Evolutionary conservation across 768 basidiomycete genomes (phyloP).

Genomic region (Leccinum imitatum): DNA sequence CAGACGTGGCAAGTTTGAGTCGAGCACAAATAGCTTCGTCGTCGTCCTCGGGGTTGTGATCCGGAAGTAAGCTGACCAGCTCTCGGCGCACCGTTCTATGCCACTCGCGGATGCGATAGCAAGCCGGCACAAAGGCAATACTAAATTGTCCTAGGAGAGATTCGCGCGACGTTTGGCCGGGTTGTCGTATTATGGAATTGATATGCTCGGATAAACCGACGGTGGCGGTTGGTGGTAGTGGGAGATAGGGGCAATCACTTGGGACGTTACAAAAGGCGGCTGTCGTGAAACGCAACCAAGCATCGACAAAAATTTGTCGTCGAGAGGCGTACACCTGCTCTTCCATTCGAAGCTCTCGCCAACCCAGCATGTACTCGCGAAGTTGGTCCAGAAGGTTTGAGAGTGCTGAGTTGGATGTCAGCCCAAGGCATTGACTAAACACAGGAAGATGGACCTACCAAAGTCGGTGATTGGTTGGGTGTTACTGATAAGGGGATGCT

Average conservation of each 20-base stretch:
- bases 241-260: conserved; percentile 19
- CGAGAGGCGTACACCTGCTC: conserved; percentile 29
- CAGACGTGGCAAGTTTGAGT: conserved; percentile 30
- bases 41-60: conserved; percentile 16
- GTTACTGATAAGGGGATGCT: conserved; percentile 28
- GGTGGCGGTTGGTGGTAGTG: conserved; percentile 28
- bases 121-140: conserved; percentile 16
- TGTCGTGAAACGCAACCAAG: conserved; percentile 26
- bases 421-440: not conserved
- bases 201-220: conserved; percentile 24
- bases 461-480: conserved; percentile 24
- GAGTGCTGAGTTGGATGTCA: conserved; percentile 20
- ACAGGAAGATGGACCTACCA: conserved; percentile 12
- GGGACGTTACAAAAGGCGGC: conserved; percentile 15
- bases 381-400: conserved; percentile 21
- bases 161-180: conserved; percentile 5
- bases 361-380: conserved; percentile 27
- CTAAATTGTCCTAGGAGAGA: conserved; percentile 18
- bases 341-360: conserved; percentile 33
- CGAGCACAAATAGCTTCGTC: conserved; percentile 17
- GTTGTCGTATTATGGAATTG: conserved; percentile 28
- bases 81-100: conserved; percentile 27
- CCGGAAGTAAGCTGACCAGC: conserved; percentile 29
- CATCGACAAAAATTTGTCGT: conserved; percentile 26
- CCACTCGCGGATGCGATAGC: conserved; percentile 25